Evolutionary conservation across 176 grass and related monocot genomes (phyloP).

Genomic region (Oryza meridionalis): DNA sequence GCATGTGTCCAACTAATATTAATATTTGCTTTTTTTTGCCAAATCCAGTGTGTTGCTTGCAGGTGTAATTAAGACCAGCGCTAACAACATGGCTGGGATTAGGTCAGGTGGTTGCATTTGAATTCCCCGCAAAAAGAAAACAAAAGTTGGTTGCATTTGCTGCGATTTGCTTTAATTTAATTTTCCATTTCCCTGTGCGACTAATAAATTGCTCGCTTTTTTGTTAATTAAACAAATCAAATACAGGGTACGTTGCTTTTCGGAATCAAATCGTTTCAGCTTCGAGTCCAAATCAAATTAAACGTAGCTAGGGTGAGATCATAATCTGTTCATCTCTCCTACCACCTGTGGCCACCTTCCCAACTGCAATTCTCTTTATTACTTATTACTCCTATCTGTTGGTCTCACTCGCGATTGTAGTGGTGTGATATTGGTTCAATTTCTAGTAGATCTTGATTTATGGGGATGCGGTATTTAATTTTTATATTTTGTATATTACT

Average conservation of each 20-base stretch:
- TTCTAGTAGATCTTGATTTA: no score
- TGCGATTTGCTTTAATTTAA: background rate
- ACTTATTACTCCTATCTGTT: background rate
- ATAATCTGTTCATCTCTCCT: background rate
- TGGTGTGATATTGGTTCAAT: no score
- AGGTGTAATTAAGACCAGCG: background rate
- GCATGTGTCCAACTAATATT: background rate
- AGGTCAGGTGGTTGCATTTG: background rate
- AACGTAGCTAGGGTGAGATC: background rate
- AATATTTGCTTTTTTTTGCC: background rate
- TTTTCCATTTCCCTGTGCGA: background rate
- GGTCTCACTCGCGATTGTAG: background rate
- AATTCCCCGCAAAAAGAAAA: background rate
- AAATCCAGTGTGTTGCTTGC: background rate
- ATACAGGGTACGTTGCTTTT: background rate
- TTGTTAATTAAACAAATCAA: background rate
- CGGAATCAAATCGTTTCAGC: background rate
- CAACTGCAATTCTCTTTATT: background rate
- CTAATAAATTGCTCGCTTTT: background rate
- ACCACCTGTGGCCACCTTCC: background rate
- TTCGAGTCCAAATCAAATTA: background rate
- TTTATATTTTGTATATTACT: no score
- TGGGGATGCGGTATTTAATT: no score
- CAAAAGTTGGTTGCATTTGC: background rate
- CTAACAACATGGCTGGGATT: background rate